Evolutionary conservation across 164 flowering plant genomes (phyloP), one percentile per base, ranked within the genome.

Genomic region (Macadamia tetraphylla): DNA sequence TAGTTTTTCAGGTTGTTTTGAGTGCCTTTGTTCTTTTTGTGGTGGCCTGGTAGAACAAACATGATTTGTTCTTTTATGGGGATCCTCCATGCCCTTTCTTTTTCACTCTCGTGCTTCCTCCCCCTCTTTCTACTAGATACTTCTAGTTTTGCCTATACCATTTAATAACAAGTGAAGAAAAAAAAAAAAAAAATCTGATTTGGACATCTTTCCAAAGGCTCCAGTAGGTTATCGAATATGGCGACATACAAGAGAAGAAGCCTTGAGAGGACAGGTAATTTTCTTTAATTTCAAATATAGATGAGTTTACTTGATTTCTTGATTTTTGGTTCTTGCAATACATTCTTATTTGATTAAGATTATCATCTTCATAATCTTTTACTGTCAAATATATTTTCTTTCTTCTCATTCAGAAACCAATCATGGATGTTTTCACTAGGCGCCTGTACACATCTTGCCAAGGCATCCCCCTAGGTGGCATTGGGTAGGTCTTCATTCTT

Each of bases 401-500:
- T 11, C 15, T 55, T 65, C 17, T 72, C 59, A 48, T 76, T 67
- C 81, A 92, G 98, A 74, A 49, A 15, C 71, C 70, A 65, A 58
- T 85, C n/a, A 78, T 87, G 9, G 71, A 89, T 76, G 91, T 91
- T 56, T 86, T 88, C 62, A 60, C 29, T 14, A 80, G 73, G 71
- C 89, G 83, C 49, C 17, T 14, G 56, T 52, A 81, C n/a, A 68
- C 89, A 64, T 77, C 86, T 75, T 74, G 75, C 71, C 93, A 88
- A n/a, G 95, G 92, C 8, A 76, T 88, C 75, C 97, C 97, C 1
- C 65, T 91, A 12, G 97, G 97, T 79, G 97, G 97, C 60, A 78
- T 91, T 31, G 97, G 97, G 97, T 91, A 87, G 30, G 79, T 69
- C 23, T 67, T 70, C 35, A 15, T 67, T 64, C 48, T 62, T 67